These are phyloP conservation scores for Aspergillus latus DNA, from an alignment of 2,329 filamentous ascomycete species.

Conservation along the genomic window DNA sequence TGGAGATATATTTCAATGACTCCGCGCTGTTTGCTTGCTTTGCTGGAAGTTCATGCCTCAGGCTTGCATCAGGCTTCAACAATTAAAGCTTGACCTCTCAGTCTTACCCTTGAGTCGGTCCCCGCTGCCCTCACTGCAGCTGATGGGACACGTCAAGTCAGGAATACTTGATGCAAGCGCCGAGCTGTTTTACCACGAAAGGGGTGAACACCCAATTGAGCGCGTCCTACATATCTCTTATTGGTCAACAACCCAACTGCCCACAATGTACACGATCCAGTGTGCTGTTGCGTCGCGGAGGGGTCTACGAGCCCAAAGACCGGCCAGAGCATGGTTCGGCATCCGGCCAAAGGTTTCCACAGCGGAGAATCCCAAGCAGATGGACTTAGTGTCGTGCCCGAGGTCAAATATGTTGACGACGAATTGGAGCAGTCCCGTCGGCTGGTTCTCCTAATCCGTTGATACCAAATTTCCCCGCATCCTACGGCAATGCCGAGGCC, in stretches of 20 bases:
- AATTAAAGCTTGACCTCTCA: no score
- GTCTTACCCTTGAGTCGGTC: no score
- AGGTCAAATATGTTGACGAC: background rate
- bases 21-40: constrained; percentile 12
- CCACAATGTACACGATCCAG: background rate
- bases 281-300: background rate
- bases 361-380: background rate
- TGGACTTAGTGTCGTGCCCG: background rate
- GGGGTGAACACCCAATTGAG: no score
- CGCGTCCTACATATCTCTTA: no score
- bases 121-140: background rate
- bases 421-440: background rate
- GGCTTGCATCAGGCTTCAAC: no score
- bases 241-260: background rate
- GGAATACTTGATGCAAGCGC: background rate
- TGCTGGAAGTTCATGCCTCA: constrained; percentile 3
- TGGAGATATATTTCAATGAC: background rate
- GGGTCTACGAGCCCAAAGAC: background rate
- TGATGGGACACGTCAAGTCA: background rate
- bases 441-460: background rate
- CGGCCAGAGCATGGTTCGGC: background rate
- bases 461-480: constrained; percentile 1
- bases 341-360: background rate
- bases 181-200: background rate
- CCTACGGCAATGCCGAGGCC: constrained; percentile 4